phyloP scores from a whole-genome alignment of 768 basidiomycete genomes.

The Pisolithus tinctorius region DNA sequence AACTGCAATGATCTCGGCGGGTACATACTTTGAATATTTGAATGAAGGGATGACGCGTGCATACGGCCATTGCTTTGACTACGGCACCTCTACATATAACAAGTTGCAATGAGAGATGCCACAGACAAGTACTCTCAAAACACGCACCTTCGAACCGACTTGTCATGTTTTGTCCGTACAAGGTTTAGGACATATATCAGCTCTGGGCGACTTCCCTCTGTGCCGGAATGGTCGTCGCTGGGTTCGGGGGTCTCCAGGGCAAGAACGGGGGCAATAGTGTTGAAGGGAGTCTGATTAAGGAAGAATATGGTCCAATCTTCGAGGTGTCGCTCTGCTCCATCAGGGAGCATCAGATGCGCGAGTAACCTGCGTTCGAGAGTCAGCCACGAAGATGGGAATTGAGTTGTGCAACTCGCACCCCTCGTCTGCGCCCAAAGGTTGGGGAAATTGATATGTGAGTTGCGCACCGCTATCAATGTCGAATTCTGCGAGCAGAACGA shows the following conservation, averaged over 20 bases:
- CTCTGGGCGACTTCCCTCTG: constrained; percentile 33
- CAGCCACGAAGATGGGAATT: neutral
- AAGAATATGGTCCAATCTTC: constrained; percentile 99
- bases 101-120: neutral
- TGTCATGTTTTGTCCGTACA: constrained; percentile 88
- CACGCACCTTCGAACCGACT: constrained; percentile 65
- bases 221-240: constrained; percentile 20
- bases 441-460: constrained; percentile 93
- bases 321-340: constrained; percentile 90
- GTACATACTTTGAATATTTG: constrained; percentile 84
- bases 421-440: constrained; percentile 90
- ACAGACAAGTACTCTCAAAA: constrained; percentile 1
- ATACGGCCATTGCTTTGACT: constrained; percentile 92
- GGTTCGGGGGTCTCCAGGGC: constrained; percentile 51
- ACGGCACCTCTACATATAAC: constrained; percentile 66
- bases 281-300: constrained; percentile 88
- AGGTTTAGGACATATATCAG: constrained; percentile 86
- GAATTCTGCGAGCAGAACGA: constrained; percentile 96
- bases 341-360: constrained; percentile 97
- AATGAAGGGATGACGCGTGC: constrained; percentile 88
- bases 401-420: constrained; percentile 48
- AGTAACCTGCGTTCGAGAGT: constrained; percentile 53
- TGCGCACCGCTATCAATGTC: constrained; percentile 94
- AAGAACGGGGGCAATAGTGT: constrained; percentile 78
- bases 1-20: neutral